phyloP scores from a whole-genome alignment of 352 stramenopile genomes.

The Peronospora farinosa region DNA sequence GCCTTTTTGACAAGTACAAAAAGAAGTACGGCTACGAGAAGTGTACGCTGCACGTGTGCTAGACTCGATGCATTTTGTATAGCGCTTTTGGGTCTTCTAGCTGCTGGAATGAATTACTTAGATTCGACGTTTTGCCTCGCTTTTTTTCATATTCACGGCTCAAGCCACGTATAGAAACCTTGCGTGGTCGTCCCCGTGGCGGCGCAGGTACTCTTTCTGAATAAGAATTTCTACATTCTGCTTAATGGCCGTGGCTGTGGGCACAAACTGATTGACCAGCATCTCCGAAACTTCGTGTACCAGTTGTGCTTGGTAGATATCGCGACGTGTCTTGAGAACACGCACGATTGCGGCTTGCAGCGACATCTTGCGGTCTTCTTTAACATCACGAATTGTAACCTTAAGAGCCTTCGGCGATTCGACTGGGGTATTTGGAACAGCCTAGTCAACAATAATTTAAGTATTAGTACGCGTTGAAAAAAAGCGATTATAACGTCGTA shows the following conservation, averaged over 20 bases:
- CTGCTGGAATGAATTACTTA: conserved; percentile 2
- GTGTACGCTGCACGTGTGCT: conserved; percentile 49
- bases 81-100: conserved; percentile 4
- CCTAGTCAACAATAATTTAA: conserved; percentile 14
- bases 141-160: conserved; percentile 3
- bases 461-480: not conserved
- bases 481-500: conserved; percentile 9
- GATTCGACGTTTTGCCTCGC: conserved; percentile 12
- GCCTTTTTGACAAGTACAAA: conserved; percentile 85
- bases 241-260: conserved; percentile 48
- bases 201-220: conserved; percentile 77
- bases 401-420: conserved; percentile 59
- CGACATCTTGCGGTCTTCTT: conserved; percentile 86
- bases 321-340: conserved; percentile 74
- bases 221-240: conserved; percentile 81
- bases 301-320: conserved; percentile 59
- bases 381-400: conserved; percentile 55
- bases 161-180: conserved; percentile 70
- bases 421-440: conserved; percentile 55
- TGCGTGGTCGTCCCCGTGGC: conserved; percentile 51
- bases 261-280: conserved; percentile 70
- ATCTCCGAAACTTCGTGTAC: conserved; percentile 64
- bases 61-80: conserved; percentile 26
- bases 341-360: conserved; percentile 80
- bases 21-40: conserved; percentile 58